Base-by-base conservation (phyloP, 306 rosid genomes). In the Neltuma alba region DNA sequence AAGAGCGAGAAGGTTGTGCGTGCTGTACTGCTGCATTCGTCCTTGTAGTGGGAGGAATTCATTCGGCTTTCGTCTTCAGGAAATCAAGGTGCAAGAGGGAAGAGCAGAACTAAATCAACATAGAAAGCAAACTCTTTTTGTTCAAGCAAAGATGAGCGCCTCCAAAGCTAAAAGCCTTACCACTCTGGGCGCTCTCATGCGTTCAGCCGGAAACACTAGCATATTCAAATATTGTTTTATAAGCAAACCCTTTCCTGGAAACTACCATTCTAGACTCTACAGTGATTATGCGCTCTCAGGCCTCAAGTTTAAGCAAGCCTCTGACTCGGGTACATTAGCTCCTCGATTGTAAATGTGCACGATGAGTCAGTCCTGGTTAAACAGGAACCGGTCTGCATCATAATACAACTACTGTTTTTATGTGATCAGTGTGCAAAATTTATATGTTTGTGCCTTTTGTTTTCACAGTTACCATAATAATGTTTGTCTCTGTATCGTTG, bases 251-350 rank as follows among this genome's bases (percentile, higher is more conserved):
- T 48, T 65, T 76, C 72, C 85, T 0, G 72, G 34, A 12, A 11
- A 55, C 1, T 5, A 2, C 11, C 23, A 48, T 2, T 41, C 75
- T 54, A 40, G 34, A 14, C 47, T 67, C 42, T 21, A 62, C 52
- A 62, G 31, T 21, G 70, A 62, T 9, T 30, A 7, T 72, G 13
- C 54, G 37, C 90, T 88, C 71, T 47, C 90, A 58, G 66, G 48
- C 79, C 87, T 86, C 73, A 73, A 74, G 10, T 54, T 83, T 47
- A 70, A 86, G 31, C 75, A 25, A 36, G 37, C 72, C 73, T 83
- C 91, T 15, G 71, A 50, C 50, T 86, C 91, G 52, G 98, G 98
- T 90, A 85, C 33, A 41, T 8, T 34, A 3, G 5, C 16, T 21
- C 54, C 30, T 8, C 23, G 20, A 10, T 5, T 47, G 8, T 70